These are phyloP conservation scores for Phytophthora brassicae DNA, from an alignment of 352 stramenopile species.

Conservation along the genomic window DNA sequence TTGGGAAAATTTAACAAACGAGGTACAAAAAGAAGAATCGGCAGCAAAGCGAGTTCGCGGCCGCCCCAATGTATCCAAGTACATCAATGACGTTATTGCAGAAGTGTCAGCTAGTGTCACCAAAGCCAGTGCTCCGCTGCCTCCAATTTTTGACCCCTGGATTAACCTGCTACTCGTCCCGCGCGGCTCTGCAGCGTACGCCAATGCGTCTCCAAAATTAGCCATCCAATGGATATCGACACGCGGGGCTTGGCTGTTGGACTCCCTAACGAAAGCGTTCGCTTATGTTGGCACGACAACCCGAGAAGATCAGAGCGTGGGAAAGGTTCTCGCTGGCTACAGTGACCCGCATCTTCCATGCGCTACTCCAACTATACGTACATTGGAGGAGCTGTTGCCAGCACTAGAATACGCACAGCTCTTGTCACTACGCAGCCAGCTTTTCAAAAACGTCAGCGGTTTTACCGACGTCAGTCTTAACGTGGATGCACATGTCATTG, in stretches of 20 bases:
- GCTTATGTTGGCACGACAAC: slow-evolving; percentile 5
- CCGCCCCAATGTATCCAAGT: background rate
- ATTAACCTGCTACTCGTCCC: background rate
- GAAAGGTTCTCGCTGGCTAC: slow-evolving; percentile 19
- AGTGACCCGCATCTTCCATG: slow-evolving; percentile 8
- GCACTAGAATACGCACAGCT: slow-evolving; percentile 6
- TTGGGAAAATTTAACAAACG: no score
- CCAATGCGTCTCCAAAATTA: slow-evolving; percentile 20
- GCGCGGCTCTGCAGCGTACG: slow-evolving; percentile 8
- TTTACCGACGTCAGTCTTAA: slow-evolving; percentile 5
- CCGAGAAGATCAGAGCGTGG: slow-evolving; percentile 23
- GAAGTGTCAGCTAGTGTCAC: background rate
- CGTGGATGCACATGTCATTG: background rate
- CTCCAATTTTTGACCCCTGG: background rate
- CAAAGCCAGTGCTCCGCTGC: background rate
- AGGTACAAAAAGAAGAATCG: background rate
- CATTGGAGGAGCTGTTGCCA: background rate
- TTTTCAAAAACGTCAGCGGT: background rate
- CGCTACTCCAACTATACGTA: background rate
- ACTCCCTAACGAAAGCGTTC: slow-evolving; percentile 10
- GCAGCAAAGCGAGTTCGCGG: background rate
- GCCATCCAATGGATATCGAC: slow-evolving; percentile 23
- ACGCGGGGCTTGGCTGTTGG: background rate
- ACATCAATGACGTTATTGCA: slow-evolving; percentile 4
- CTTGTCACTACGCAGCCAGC: slow-evolving; percentile 1